phyloP scores from a whole-genome alignment of 2,329 filamentous ascomycete genomes.

The Fusarium concolor region DNA sequence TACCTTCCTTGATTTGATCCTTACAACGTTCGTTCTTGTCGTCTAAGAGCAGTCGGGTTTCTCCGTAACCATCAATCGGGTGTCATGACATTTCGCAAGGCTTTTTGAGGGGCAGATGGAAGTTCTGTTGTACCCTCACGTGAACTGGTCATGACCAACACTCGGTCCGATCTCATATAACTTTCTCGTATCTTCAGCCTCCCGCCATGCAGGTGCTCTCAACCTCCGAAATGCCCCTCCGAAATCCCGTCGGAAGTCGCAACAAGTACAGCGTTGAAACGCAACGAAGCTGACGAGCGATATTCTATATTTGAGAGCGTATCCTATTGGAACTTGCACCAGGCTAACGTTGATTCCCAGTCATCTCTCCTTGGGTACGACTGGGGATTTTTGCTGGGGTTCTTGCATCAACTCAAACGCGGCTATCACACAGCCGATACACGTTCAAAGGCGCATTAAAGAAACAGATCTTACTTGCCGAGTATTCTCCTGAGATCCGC shows the following conservation, averaged over 20 bases:
- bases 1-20: neutral
- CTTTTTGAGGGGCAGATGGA: neutral
- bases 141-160: neutral
- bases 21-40: neutral
- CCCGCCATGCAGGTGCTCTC: neutral
- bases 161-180: slow-evolving; percentile 14
- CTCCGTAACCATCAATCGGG: neutral
- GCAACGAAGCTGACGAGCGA: neutral
- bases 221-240: neutral
- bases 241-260: neutral
- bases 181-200: neutral
- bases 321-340: neutral
- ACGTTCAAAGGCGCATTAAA: too few species aligned
- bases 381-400: neutral
- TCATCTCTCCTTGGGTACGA: neutral
- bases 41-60: neutral
- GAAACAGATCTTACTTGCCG: neutral
- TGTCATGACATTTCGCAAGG: neutral
- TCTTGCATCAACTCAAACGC: neutral
- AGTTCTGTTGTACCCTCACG: too few species aligned
- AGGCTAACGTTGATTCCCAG: neutral
- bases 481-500: neutral
- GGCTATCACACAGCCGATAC: neutral
- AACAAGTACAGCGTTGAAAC: neutral
- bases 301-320: neutral